Conservation (phyloP, 2,329 filamentous ascomycete species). For the Helminthosporium solani region DNA sequence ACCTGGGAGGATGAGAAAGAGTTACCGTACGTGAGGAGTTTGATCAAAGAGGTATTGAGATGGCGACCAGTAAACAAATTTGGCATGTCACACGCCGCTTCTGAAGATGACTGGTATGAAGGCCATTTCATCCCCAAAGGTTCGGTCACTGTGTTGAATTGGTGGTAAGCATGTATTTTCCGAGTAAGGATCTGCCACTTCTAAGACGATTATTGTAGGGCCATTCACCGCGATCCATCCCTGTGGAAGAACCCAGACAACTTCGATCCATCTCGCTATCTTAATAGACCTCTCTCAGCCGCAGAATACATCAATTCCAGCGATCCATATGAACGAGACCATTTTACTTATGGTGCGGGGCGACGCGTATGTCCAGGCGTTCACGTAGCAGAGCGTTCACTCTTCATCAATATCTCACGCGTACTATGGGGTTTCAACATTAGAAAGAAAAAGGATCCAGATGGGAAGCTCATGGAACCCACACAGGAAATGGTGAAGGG, state of each 20-base stretch:
- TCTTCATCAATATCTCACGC: constrained; percentile 39
- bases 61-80: constrained; percentile 37
- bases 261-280: constrained; percentile 35
- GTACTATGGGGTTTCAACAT: constrained; percentile 41
- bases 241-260: constrained; percentile 27
- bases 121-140: constrained; percentile 45
- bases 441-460: constrained; percentile 22
- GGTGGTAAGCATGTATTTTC: constrained; percentile 25
- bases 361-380: constrained; percentile 39
- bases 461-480: constrained; percentile 28
- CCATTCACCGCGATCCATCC: constrained; percentile 35
- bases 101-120: constrained; percentile 38
- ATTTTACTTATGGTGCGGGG: constrained; percentile 41
- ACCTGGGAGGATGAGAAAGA: constrained; percentile 32
- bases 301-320: constrained; percentile 34
- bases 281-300: constrained; percentile 24
- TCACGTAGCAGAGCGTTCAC: constrained; percentile 40
- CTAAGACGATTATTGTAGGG: constrained; percentile 17
- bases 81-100: constrained; percentile 37
- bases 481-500: constrained; percentile 30
- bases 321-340: constrained; percentile 37
- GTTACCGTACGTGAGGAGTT: constrained; percentile 38
- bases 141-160: constrained; percentile 33
- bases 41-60: constrained; percentile 34
- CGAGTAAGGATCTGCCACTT: not conserved